A percentile compares a stretch with the other conserved stretches of the same genome.
These are phyloP conservation scores for Craspedostauros australis DNA, from an alignment of 108 stramenopile species.

Conservation along the genomic window DNA sequence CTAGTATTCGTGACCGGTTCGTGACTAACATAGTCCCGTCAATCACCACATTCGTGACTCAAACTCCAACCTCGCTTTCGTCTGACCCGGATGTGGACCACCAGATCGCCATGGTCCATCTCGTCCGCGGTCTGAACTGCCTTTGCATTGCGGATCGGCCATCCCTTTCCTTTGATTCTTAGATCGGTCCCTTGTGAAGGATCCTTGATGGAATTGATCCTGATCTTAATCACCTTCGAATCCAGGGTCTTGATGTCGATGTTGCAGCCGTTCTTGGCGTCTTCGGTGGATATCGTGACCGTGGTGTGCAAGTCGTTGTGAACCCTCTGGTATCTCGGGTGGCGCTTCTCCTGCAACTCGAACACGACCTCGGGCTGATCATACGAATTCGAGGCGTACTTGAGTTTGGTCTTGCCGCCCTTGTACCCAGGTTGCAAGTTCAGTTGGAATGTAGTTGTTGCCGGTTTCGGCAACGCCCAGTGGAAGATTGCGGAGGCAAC, in stretches of 20 bases:
- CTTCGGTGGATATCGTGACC: conserved; percentile 18
- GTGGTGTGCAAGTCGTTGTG: conserved; percentile 57
- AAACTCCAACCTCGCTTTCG: no score
- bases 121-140: no score
- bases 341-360: conserved; percentile 46
- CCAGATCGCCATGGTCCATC: no score
- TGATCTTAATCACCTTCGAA: conserved; percentile 26
- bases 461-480: conserved; percentile 38
- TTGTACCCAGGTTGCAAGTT: conserved; percentile 45
- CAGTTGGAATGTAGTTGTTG: conserved; percentile 16
- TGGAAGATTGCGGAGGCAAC: conserved; percentile 35
- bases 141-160: conserved; percentile 45
- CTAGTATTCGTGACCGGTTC: no score
- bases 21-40: no score
- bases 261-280: conserved; percentile 49
- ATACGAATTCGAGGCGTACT: conserved; percentile 14
- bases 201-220: conserved; percentile 19
- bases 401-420: conserved; percentile 44
- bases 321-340: conserved; percentile 36
- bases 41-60: no score
- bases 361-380: conserved; percentile 52
- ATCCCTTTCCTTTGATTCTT: conserved; percentile 43
- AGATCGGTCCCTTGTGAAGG: neutral
- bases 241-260: conserved; percentile 36
- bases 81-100: no score